Percentiles rank a stretch among this genome's conserved stretches.
Evolutionary conservation across 2,329 filamentous ascomycete genomes (phyloP).

Genomic region (Aspergillus sojae): DNA sequence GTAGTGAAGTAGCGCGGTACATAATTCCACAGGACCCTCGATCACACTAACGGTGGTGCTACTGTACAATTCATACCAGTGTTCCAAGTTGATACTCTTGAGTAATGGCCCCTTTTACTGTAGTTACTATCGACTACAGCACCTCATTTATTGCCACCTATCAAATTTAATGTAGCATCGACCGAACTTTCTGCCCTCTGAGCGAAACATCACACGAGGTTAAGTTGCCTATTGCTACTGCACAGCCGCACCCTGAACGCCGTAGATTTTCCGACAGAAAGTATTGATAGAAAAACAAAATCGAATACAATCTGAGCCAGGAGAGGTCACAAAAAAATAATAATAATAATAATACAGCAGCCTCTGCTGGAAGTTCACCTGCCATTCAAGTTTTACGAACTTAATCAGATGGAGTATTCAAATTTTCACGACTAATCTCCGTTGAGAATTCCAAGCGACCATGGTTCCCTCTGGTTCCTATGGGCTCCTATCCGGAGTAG

Average conservation of each 20-base stretch:
- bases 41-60: constrained; percentile 7
- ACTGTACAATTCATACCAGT: constrained; percentile 13
- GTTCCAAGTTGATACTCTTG: constrained; percentile 14
- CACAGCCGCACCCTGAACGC: not conserved
- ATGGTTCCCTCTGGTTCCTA: constrained; percentile 5
- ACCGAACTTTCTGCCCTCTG: not conserved
- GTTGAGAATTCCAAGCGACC: constrained; percentile 10
- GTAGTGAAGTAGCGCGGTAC: not conserved
- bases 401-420: not conserved
- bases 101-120: not conserved
- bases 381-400: not conserved
- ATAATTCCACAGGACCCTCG: constrained; percentile 1
- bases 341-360: not conserved
- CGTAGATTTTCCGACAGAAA: not conserved
- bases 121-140: not conserved
- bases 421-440: constrained; percentile 4
- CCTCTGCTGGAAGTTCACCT: not conserved
- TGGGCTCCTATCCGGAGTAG: not conserved
- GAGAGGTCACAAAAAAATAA: not conserved
- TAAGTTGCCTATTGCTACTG: not conserved
- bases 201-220: not conserved
- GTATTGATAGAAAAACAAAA: not conserved
- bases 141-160: constrained; percentile 4
- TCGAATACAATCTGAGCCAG: not conserved
- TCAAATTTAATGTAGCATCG: not conserved